Evolutionary conservation across 2,329 filamentous ascomycete genomes (phyloP), one percentile per base, ranked within the genome.

Genomic region (Ophiocordyceps camponoti-saundersi): DNA sequence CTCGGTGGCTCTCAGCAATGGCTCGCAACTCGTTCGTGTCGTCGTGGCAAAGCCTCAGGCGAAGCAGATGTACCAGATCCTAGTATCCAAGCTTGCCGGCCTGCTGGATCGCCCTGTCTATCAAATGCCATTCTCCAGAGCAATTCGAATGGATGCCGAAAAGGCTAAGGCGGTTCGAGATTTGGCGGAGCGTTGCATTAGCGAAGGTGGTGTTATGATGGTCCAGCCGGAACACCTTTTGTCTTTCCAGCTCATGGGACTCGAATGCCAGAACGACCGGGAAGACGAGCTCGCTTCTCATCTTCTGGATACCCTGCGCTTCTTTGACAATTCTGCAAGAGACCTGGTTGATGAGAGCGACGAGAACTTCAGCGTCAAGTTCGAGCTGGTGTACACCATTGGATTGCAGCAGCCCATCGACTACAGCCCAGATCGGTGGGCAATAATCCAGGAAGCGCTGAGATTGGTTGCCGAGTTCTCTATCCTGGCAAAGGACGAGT

Each of bases 331-430:
- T 3, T 29, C 13, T 59, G 0, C 69, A 76, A n/a, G 22, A 0
- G 77, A 81, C 49, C 66, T 84, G 2, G 63, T 83, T 0, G 79
- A 83, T 48, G 78, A 84, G 56, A 78, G 73, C 39, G 80, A 84
- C 44, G 77, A 82, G 48, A 76, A 75, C 47, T 73, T 82, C 42
- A 75, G 68, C 42, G 66, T 71, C 4, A 74, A 72, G 44, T 80
- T 79, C 39, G 76, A 83, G 53, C 57, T 82, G 0, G 64, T 82
- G 1, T 82, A 83, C 48, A 80, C 77, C 0, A 71, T 81, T 52
- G 79, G 78, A 0, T 49, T 56, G 0, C 73, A 79, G 48, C 53
- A 56, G 10, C 1, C 51, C 68, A 0, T 47, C 36, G 46, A 47
- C 32, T 36, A 44, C 21, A 47, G 46, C 46, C 46, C 49, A 11